These are phyloP conservation scores for Sugiyamaella novakii DNA, from an alignment of 1,139 yeast genomes.

Conservation along the genomic window DNA sequence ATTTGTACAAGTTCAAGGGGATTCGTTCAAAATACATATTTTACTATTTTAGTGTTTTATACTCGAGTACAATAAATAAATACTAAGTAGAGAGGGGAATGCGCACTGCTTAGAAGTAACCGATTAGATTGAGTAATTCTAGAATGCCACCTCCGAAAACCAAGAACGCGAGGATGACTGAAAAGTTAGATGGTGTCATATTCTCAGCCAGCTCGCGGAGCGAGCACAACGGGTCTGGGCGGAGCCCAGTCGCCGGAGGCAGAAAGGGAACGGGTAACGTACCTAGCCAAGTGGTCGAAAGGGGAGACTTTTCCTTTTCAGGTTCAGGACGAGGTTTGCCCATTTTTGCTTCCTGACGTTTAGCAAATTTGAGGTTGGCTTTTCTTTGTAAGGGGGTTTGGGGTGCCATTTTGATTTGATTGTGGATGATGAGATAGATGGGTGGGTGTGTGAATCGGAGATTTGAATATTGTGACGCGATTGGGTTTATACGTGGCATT, in stretches of 20 bases:
- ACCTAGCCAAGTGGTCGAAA: conserved; percentile 63
- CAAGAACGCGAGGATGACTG: conserved; percentile 61
- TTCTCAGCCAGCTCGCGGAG: too few species aligned
- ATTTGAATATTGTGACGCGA: neutral
- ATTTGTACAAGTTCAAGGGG: too few species aligned
- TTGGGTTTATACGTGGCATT: conserved; percentile 15
- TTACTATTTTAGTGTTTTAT: neutral
- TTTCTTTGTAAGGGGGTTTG: conserved; percentile 86
- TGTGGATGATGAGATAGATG: neutral
- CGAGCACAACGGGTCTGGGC: too few species aligned
- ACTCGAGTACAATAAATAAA: conserved; percentile 6
- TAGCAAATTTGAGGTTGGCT: conserved; percentile 81
- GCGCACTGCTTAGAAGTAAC: conserved; percentile 28
- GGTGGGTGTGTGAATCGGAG: neutral
- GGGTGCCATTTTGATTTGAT: conserved; percentile 22
- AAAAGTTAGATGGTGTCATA: neutral
- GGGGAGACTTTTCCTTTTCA: conserved; percentile 47
- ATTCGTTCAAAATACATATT: too few species aligned
- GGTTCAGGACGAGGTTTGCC: conserved; percentile 53
- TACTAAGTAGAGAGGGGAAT: neutral
- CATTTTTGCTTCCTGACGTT: conserved; percentile 62
- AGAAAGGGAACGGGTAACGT: too few species aligned
- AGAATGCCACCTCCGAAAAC: conserved; percentile 82
- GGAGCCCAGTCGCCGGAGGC: too few species aligned
- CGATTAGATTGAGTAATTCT: conserved; percentile 53